A percentile compares a stretch with the other conserved stretches of the same genome.
These are phyloP conservation scores for Cyamopsis tetragonoloba DNA, from an alignment of 306 rosid species.

Conservation along the genomic window DNA sequence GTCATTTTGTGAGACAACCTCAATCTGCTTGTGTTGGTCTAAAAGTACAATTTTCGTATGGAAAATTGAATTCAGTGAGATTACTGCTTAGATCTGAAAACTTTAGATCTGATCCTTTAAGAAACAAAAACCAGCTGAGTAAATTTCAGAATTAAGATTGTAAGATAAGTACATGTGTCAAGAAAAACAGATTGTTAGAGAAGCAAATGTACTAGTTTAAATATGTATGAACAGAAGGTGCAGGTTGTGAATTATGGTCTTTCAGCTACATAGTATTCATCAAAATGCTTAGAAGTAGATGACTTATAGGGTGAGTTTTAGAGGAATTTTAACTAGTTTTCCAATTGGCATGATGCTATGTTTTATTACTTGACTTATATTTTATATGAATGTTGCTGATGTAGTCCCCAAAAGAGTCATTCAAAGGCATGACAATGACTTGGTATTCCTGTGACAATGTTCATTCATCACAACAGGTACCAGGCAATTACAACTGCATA, in stretches of 20 bases:
- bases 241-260: neutral
- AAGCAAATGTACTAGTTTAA: too few relatives aligned
- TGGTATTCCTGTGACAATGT: slow-evolving; percentile 25
- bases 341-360: neutral
- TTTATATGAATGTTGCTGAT: neutral
- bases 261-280: neutral
- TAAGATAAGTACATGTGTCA: too few relatives aligned
- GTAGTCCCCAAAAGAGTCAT: neutral
- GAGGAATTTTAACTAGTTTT: neutral
- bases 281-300: neutral
- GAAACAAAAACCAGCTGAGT: neutral
- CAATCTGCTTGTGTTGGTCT: slow-evolving; percentile 10
- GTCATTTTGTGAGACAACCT: neutral
- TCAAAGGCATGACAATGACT: neutral
- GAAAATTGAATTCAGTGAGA: neutral
- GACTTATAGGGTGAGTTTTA: neutral
- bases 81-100: slow-evolving; percentile 9
- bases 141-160: too few relatives aligned
- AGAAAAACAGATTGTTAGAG: too few relatives aligned
- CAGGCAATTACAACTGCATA: slow-evolving; percentile 96
- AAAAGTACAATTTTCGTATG: neutral
- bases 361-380: slow-evolving; percentile 15
- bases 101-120: slow-evolving; percentile 17
- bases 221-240: neutral
- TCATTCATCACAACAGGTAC: slow-evolving; percentile 61